These are phyloP conservation scores for Kingdonia uniflora DNA, from an alignment of 164 flowering plant genomes.

Conservation along the genomic window DNA sequence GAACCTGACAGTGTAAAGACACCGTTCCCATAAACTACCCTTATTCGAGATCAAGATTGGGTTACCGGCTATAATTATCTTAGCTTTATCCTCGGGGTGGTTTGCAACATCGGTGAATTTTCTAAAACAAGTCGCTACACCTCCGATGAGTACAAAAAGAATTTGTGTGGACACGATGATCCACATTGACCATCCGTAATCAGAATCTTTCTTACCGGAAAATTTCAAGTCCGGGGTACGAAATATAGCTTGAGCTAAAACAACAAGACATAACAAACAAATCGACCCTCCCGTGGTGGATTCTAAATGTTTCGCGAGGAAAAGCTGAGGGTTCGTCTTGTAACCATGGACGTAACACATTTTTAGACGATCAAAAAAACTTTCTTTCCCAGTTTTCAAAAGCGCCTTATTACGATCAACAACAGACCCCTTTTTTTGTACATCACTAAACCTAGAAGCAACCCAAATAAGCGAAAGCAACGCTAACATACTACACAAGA, in stretches of 20 bases:
- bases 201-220: background rate
- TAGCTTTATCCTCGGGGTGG: no score
- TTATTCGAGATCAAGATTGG: no score
- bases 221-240: background rate
- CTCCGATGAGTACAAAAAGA: background rate
- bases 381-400: background rate
- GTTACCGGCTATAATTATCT: no score
- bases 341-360: background rate
- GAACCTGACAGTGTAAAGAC: no score
- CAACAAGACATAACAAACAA: no score
- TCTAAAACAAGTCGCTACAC: background rate
- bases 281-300: no score
- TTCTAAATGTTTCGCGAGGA: background rate
- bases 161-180: background rate
- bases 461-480: slow-evolving; percentile 2
- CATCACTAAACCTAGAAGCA: no score
- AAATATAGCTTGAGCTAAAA: background rate
- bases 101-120: no score
- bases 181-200: background rate
- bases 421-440: no score
- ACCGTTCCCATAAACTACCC: no score
- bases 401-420: background rate
- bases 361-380: background rate
- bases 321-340: background rate
- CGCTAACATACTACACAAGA: background rate